phyloP scores from a whole-genome alignment of 1,139 yeast species.

The Scheffersomyces insectosa region DNA sequence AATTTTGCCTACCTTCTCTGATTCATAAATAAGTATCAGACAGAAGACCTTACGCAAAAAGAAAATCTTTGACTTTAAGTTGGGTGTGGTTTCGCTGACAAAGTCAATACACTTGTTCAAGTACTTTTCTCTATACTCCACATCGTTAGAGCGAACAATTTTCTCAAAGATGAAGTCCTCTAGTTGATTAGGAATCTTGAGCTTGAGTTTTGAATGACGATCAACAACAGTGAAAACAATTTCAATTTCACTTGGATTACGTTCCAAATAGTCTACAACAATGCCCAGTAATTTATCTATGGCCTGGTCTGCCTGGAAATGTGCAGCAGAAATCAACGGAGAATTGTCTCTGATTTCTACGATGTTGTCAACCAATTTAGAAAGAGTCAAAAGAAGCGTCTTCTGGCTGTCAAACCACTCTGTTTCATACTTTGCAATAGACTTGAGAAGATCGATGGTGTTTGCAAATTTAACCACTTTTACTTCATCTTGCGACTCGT shows the following conservation, averaged over 20 bases:
- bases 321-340: conserved; percentile 58
- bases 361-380: conserved; percentile 47
- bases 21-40: conserved; percentile 66
- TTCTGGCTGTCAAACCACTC: conserved; percentile 65
- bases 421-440: conserved; percentile 52
- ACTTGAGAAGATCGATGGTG: conserved; percentile 60
- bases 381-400: conserved; percentile 48
- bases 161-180: conserved; percentile 59
- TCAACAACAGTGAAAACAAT: conserved; percentile 52
- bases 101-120: conserved; percentile 55
- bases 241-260: conserved; percentile 29
- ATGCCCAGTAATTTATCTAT: conserved; percentile 59
- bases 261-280: conserved; percentile 49
- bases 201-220: conserved; percentile 45
- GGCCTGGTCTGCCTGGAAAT: conserved; percentile 75
- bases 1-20: conserved; percentile 51
- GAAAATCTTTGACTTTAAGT: conserved; percentile 59
- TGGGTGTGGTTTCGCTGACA: conserved; percentile 36
- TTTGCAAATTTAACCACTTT: conserved; percentile 71
- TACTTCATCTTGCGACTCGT: conserved; percentile 52
- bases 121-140: conserved; percentile 48
- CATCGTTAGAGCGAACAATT: conserved; percentile 55
- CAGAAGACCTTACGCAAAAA: conserved; percentile 65
- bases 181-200: conserved; percentile 48
- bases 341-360: conserved; percentile 39